A percentile compares a stretch with the other conserved stretches of the same genome.
Evolutionary conservation across 306 rosid species (phyloP).

Genomic region (Sicyos edulis): DNA sequence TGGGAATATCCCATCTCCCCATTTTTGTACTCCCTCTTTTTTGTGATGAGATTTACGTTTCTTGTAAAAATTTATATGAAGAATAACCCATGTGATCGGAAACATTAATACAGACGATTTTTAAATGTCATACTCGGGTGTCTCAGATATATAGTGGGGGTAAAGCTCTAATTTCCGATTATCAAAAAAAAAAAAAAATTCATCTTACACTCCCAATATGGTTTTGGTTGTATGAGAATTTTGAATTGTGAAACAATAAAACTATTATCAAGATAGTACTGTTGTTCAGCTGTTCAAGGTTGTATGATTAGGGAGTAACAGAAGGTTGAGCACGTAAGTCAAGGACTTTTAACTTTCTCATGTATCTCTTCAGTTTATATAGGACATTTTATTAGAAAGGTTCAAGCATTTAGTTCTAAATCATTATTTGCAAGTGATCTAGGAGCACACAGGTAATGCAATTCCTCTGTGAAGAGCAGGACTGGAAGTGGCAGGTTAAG

Average conservation of each 20-base stretch:
- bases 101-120: neutral
- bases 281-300: neutral
- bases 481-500: conserved; percentile 80
- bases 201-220: too few species aligned
- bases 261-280: neutral
- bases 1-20: neutral
- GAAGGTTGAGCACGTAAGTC: neutral
- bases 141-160: too few species aligned
- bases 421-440: conserved; percentile 25
- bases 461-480: conserved; percentile 55
- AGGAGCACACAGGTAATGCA: conserved; percentile 28
- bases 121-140: too few species aligned
- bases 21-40: neutral
- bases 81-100: neutral
- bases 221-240: neutral
- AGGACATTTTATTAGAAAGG: conserved; percentile 17
- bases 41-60: neutral
- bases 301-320: neutral
- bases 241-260: neutral
- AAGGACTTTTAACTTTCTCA: neutral
- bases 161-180: too few species aligned
- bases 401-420: conserved; percentile 17
- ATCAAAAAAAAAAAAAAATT: too few species aligned
- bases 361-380: neutral
- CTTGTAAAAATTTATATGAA: neutral